phyloP scores from a whole-genome alignment of 164 flowering plant genomes.

The Magnolia changhungtana region DNA sequence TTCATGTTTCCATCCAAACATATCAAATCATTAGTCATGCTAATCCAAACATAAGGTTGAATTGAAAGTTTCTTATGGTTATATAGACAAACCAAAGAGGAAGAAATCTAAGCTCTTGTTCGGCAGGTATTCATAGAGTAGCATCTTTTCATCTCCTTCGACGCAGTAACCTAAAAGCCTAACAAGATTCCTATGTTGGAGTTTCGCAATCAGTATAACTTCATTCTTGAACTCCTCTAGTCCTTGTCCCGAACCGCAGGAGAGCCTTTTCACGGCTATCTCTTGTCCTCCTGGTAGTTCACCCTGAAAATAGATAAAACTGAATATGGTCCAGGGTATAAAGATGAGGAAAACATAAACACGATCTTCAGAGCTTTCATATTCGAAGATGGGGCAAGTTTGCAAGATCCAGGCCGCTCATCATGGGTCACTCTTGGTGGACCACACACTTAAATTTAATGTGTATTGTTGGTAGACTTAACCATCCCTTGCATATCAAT shows the following conservation, averaged over 20 bases:
- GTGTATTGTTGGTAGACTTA: too few species aligned
- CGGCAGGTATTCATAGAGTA: constrained; percentile 36
- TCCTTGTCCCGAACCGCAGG: constrained; percentile 32
- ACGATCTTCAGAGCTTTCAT: too few species aligned
- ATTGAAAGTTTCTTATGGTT: too few species aligned
- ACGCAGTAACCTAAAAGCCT: constrained; percentile 35
- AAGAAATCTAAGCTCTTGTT: constrained; percentile 29
- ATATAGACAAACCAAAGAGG: constrained; percentile 21
- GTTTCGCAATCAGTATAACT: constrained; percentile 31
- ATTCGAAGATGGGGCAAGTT: too few species aligned
- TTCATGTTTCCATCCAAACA: background rate
- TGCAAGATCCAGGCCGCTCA: too few species aligned
- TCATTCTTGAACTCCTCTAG: constrained; percentile 33
- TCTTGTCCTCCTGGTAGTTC: constrained; percentile 22
- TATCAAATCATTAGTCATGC: too few species aligned
- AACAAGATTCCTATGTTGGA: constrained; percentile 40
- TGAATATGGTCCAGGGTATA: too few species aligned
- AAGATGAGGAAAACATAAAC: too few species aligned
- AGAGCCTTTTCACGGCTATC: constrained; percentile 44
- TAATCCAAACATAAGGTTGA: too few species aligned
- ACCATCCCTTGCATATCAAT: too few species aligned
- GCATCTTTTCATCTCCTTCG: constrained; percentile 31
- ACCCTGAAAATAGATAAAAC: constrained; percentile 18
- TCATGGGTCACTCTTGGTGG: too few species aligned
- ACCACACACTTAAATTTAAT: too few species aligned